Base-by-base conservation (phyloP, 2,329 filamentous ascomycete genomes). In the Neospermospora avenae region DNA sequence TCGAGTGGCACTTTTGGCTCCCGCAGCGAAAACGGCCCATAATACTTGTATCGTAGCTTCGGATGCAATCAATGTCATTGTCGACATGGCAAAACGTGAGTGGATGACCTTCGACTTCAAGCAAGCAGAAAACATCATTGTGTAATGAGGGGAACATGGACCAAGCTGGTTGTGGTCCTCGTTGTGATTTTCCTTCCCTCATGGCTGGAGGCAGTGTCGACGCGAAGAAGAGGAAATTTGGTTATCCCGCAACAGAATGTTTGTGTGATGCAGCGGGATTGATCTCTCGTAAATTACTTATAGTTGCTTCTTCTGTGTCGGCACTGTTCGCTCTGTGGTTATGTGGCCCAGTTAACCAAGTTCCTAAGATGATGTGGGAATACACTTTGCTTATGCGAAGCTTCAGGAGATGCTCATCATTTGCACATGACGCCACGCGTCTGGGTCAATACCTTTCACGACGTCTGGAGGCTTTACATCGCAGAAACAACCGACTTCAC, bases 11-110 rank as follows among this genome's bases (percentile, higher is more conserved):
- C 18, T 31, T 24, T 14, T 20, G 3, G 55, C 76, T 78, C 13
- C 24, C 60, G 61, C 76, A 78, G 20, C 51, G 62, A 60, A 79
- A 79, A 20, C 67, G 69, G 35, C 77, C 76, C 73, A 75, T 77
- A 54, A 79, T 73, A 59, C 73, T 75, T 8, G 76, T 78, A 58
- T 77, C 70, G 59, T 73, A 74, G n/a, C 67, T 55, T 49, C 24
- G 13, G 48, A 60, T 68, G 62, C 49, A 69, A 4, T 28, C 35
- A 22, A 44, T 57, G 39, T 70, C 66, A 55, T 71, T 62, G 61
- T 77, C 71, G 42, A 57, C 34, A 24, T 66, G 44, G 54, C 72
- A 59, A 59, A 78, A 76, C 18, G 57, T 63, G 58, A 76, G 73
- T 52, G 63, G 42, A 37, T 76, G 71, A 34, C 63, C 57, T 49